Conservation (phyloP, 2,329 filamentous ascomycete genomes). For the Mariannaea elegans region DNA sequence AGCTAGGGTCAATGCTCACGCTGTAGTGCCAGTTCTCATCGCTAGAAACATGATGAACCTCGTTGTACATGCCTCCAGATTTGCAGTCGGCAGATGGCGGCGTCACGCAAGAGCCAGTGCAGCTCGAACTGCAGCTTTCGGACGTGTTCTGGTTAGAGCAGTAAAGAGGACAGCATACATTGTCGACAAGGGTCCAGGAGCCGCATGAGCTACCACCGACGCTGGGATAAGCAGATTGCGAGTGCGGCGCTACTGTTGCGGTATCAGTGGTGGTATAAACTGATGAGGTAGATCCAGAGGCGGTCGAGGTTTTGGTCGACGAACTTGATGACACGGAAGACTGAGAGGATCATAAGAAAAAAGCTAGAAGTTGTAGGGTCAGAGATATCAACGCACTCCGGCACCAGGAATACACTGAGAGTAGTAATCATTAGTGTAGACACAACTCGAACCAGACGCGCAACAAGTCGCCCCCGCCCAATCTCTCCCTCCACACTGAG, state of each 20-base stretch:
- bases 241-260: neutral
- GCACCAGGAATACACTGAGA: slow-evolving; percentile 5
- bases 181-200: slow-evolving; percentile 12
- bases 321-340: neutral
- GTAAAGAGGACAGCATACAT: slow-evolving; percentile 9
- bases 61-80: slow-evolving; percentile 7
- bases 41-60: slow-evolving; percentile 1
- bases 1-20: neutral
- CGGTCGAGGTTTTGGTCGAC: neutral
- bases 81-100: slow-evolving; percentile 13
- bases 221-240: slow-evolving; percentile 10
- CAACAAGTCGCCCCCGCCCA: slow-evolving; percentile 12
- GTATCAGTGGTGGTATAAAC: slow-evolving; percentile 11
- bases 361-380: neutral
- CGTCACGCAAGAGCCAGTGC: slow-evolving; percentile 10
- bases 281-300: neutral
- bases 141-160: slow-evolving; percentile 10
- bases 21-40: slow-evolving; percentile 13
- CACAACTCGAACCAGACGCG: neutral
- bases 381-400: neutral
- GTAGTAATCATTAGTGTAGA: slow-evolving; percentile 11
- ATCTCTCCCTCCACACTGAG: slow-evolving; percentile 3
- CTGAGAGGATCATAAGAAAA: neutral
- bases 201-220: slow-evolving; percentile 12
- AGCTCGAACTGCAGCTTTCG: slow-evolving; percentile 16